Evolutionary conservation across 495 filamentous ascomycete genomes (phyloP).

Genomic region (Hypoxylon fragiforme): DNA sequence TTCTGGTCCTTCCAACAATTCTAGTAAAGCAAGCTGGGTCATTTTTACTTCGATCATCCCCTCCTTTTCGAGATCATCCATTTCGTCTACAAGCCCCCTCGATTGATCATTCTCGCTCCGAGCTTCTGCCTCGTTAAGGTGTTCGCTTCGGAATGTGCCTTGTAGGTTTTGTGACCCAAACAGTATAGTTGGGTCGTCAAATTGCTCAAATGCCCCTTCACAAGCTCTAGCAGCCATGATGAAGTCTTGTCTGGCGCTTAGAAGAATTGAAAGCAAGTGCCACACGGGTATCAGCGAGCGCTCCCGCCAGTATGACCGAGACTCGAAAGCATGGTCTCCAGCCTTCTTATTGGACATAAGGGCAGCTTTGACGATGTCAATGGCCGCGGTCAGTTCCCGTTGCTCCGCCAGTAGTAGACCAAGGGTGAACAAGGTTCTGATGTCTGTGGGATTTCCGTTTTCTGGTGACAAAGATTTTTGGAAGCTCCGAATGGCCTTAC

Average conservation of each 20-base stretch:
- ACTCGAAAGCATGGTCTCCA: conserved; percentile 40
- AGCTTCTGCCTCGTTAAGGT: conserved; percentile 53
- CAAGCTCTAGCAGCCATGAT: conserved; percentile 76
- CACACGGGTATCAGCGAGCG: conserved; percentile 69
- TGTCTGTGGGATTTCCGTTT: conserved; percentile 60
- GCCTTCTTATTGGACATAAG: conserved; percentile 48
- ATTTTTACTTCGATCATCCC: conserved; percentile 88
- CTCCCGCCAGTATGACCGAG: conserved; percentile 52
- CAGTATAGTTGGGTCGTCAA: conserved; percentile 61
- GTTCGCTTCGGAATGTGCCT: conserved; percentile 55
- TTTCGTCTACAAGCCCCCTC: conserved; percentile 66
- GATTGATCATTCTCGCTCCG: conserved; percentile 40
- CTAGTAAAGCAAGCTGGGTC: conserved; percentile 84
- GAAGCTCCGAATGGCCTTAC: conserved; percentile 72
- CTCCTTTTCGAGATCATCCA: conserved; percentile 78
- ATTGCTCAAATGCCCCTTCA: conserved; percentile 88
- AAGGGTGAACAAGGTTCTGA: conserved; percentile 78
- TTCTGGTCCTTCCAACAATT: conserved; percentile 78
- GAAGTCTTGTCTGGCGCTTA: conserved; percentile 87
- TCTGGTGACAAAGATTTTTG: conserved; percentile 69
- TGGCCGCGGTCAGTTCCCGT: conserved; percentile 72
- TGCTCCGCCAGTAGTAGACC: conserved; percentile 78
- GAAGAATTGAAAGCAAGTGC: conserved; percentile 83
- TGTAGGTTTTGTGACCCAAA: conserved; percentile 53
- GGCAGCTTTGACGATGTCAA: conserved; percentile 70